These are phyloP conservation scores for Selenicereus undatus DNA, from an alignment of 148 eudicot species.

Conservation along the genomic window DNA sequence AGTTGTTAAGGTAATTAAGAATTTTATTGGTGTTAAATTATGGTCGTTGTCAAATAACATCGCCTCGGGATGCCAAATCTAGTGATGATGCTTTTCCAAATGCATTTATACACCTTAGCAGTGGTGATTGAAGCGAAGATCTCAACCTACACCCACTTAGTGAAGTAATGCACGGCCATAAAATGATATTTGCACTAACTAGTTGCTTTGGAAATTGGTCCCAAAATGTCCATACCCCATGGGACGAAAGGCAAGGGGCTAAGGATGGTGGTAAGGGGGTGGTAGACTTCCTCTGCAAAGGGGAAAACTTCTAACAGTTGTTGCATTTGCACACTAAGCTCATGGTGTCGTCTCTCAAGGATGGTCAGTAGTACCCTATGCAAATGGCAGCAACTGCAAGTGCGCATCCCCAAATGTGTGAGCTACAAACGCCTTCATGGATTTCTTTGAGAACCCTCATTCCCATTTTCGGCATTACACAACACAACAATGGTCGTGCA, in stretches of 20 bases:
- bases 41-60: neutral
- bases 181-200: neutral
- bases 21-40: too few species aligned
- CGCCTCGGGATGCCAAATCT: neutral
- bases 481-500: neutral
- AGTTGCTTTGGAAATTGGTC: too few species aligned
- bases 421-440: neutral
- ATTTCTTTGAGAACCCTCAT: neutral
- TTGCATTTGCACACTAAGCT: too few species aligned
- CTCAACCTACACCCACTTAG: neutral
- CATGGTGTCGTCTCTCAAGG: too few species aligned
- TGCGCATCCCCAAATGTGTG: neutral
- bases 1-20: neutral
- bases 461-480: too few species aligned
- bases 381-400: too few species aligned
- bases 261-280: too few species aligned
- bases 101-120: neutral
- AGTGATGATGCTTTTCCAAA: neutral
- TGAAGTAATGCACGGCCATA: neutral
- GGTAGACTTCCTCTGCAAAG: too few species aligned
- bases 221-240: too few species aligned
- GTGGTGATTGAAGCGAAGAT: too few species aligned
- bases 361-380: neutral
- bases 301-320: too few species aligned
- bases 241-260: neutral